Base-by-base conservation (phyloP, 2,329 filamentous ascomycete genomes). In the Graphilbum fragrans region DNA sequence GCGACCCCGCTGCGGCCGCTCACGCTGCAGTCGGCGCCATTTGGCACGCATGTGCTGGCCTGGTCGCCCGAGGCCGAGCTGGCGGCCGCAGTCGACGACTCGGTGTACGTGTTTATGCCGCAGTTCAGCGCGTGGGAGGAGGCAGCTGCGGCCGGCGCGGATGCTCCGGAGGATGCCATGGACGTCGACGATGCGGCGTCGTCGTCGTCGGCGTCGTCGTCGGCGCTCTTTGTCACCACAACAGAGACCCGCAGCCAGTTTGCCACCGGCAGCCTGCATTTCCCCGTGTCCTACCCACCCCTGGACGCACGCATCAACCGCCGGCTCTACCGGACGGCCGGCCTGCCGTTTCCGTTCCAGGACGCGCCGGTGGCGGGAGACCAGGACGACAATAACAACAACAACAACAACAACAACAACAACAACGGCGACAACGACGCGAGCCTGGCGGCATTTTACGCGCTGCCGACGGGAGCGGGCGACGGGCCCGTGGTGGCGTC, bases 21-120 rank as follows among this genome's bases (percentile, higher is more conserved):
- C 21, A 50, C 49, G 5, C 47, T 59, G 18, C 50, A 51, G 14
- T 51, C 53, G 2, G 48, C 52, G 11, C 59, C 58, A 0, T 42
- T 55, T 27, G 43, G 47, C 46, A 56, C 53, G 35, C 61, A 64
- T 39, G 62, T 63, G 35, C 52, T 68, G 20, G 49, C 67, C 29
- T 77, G 72, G 68, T 77, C 73, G 19, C 67, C 67, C 46, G 73
- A 77, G 41, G 70, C 66, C 20, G 73, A 76, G 50, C 59, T 77
- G 5, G 73, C 72, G 27, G 62, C 76, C 25, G 67, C 65, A 3
- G 67, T 69, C n/a, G 69, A 74, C 46, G 73, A 77, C 52, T 69
- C 66, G 34, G 49, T 75, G 23, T 61, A 67, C 48, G 55, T 74
- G 37, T 72, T 65, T 44, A 52, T 73, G 6, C 71, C 71, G 5